phyloP scores from a whole-genome alignment of 2,329 filamentous ascomycete genomes.

The Blastomyces gilchristii region DNA sequence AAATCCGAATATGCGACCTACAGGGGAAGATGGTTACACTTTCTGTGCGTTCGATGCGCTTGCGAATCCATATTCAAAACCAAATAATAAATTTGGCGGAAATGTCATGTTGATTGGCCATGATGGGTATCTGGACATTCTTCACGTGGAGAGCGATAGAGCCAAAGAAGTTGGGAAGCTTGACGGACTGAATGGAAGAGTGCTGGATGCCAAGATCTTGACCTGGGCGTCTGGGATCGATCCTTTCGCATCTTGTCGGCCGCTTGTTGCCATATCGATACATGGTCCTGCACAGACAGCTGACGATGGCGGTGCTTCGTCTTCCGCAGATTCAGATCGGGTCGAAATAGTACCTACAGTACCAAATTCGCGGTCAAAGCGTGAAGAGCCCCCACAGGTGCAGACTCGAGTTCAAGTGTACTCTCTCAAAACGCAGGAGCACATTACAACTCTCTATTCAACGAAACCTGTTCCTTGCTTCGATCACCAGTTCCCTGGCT shows the following conservation, averaged over 20 bases:
- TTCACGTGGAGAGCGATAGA: slow-evolving; percentile 60
- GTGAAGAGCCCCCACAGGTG: slow-evolving; percentile 40
- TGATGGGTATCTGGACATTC: slow-evolving; percentile 69
- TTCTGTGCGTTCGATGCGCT: slow-evolving; percentile 74
- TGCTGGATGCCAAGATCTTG: slow-evolving; percentile 72
- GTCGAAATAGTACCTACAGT: slow-evolving; percentile 26
- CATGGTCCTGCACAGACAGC: slow-evolving; percentile 55
- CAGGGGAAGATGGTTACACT: slow-evolving; percentile 46
- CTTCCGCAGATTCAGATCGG: slow-evolving; percentile 28
- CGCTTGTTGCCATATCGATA: slow-evolving; percentile 67
- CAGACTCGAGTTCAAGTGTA: slow-evolving; percentile 86
- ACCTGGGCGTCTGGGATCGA: slow-evolving; percentile 53
- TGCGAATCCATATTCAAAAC: slow-evolving; percentile 36
- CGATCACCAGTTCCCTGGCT: slow-evolving; percentile 49
- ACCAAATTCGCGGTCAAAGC: slow-evolving; percentile 18
- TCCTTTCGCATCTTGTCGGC: slow-evolving; percentile 47
- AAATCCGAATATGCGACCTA: slow-evolving; percentile 14
- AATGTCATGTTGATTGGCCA: slow-evolving; percentile 70
- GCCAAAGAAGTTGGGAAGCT: slow-evolving; percentile 60
- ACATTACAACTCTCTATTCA: slow-evolving; percentile 62
- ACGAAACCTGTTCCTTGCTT: slow-evolving; percentile 54
- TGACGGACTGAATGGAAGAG: slow-evolving; percentile 66
- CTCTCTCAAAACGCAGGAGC: slow-evolving; percentile 64
- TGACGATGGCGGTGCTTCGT: slow-evolving; percentile 27
- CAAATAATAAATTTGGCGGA: slow-evolving; percentile 28